These are phyloP conservation scores for Suzukiozyma palmioleophila DNA, from an alignment of 1,139 yeast genomes.

Conservation along the genomic window DNA sequence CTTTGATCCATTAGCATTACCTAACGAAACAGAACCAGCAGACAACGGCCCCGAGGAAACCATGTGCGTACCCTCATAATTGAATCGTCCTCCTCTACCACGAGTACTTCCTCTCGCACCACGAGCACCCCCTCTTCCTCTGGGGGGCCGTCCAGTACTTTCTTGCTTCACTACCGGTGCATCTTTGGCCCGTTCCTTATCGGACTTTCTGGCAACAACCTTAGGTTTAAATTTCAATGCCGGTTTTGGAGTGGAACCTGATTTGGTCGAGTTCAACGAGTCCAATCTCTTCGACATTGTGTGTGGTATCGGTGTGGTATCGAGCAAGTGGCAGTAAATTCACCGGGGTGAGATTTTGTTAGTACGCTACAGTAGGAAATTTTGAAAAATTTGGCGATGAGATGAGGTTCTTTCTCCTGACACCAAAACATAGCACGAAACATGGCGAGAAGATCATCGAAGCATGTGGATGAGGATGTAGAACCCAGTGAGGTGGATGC, in stretches of 20 bases:
- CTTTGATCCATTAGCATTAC: conserved; percentile 29
- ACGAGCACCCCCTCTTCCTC: conserved; percentile 25
- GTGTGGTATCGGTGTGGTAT: not conserved
- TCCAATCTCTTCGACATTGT: conserved; percentile 43
- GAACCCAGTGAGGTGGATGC: conserved; percentile 68
- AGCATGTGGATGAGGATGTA: conserved; percentile 19
- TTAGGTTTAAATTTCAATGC: conserved; percentile 74
- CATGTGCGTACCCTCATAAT: conserved; percentile 60
- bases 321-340: no score
- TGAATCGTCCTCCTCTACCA: conserved; percentile 40
- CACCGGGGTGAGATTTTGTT: not conserved
- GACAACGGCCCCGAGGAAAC: conserved; percentile 72
- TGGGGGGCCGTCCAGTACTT: conserved; percentile 15
- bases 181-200: conserved; percentile 76
- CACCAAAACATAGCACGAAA: conserved; percentile 1
- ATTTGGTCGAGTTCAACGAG: conserved; percentile 35
- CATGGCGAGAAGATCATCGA: conserved; percentile 11
- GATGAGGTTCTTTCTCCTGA: not conserved
- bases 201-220: conserved; percentile 73
- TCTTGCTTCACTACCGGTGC: conserved; percentile 54
- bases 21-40: conserved; percentile 54
- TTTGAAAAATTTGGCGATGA: conserved; percentile 3
- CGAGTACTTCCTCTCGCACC: conserved; percentile 24
- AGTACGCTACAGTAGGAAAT: not conserved
- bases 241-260: conserved; percentile 35